These are phyloP conservation scores for Byssochlamys sp. DNA, from an alignment of 2,329 filamentous ascomycete genomes.

Conservation along the genomic window DNA sequence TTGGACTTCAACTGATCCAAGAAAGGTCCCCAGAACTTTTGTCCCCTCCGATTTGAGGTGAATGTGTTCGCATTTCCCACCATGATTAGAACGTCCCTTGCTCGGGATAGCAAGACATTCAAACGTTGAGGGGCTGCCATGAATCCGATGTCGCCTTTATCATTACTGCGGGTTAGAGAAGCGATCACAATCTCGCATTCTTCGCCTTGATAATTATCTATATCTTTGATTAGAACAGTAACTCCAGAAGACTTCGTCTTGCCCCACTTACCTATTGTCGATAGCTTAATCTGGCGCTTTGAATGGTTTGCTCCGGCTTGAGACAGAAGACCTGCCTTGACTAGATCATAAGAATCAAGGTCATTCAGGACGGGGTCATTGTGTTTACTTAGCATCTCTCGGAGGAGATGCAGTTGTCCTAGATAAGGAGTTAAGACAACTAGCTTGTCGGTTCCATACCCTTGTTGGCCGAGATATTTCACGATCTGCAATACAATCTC, in stretches of 20 bases:
- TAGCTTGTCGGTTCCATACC: constrained; percentile 55
- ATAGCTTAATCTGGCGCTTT: constrained; percentile 50
- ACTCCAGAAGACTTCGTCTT: neutral
- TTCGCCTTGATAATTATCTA: constrained; percentile 71
- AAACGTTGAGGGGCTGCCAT: constrained; percentile 56
- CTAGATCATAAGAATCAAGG: constrained; percentile 54
- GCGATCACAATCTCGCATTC: constrained; percentile 64
- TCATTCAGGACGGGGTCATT: constrained; percentile 61
- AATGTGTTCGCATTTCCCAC: constrained; percentile 63
- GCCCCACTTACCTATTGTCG: constrained; percentile 54
- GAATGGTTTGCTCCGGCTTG: constrained; percentile 42
- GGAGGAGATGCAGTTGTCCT: constrained; percentile 54
- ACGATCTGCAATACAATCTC: constrained; percentile 57
- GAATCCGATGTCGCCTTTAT: constrained; percentile 57
- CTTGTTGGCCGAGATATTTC: constrained; percentile 60
- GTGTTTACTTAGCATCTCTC: constrained; percentile 43
- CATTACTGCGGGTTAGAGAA: constrained; percentile 59
- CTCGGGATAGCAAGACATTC: constrained; percentile 61
- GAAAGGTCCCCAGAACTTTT: constrained; percentile 48
- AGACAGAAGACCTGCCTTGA: constrained; percentile 53
- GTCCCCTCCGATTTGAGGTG: constrained; percentile 48
- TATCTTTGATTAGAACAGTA: constrained; percentile 1
- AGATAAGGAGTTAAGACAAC: constrained; percentile 65
- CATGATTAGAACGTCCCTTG: constrained; percentile 56
- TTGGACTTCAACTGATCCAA: constrained; percentile 47